A percentile compares a stretch with the other conserved stretches of the same genome.
Conservation (phyloP, 257 asterid genomes). For the Marsdenia floribunda region DNA sequence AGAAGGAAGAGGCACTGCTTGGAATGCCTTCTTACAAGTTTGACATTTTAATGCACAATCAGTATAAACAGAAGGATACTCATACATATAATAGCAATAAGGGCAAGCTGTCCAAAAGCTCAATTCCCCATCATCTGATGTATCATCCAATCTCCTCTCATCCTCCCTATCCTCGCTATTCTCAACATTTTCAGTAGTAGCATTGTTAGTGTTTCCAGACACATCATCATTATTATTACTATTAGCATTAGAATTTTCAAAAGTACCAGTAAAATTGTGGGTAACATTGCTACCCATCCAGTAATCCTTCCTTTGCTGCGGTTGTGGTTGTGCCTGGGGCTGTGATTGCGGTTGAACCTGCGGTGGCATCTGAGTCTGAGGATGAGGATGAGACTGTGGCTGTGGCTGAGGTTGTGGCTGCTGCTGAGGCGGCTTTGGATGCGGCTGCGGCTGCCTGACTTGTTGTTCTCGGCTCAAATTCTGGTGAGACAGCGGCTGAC, state of each 20-base stretch:
- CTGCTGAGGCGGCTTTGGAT: constrained; percentile 5
- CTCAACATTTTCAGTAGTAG: constrained; percentile 24
- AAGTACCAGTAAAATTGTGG: constrained; percentile 6
- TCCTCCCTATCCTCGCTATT: constrained; percentile 20
- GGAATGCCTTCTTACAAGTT: constrained; percentile 77
- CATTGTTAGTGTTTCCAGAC: constrained; percentile 23
- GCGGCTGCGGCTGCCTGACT: constrained; percentile 16
- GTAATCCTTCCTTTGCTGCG: constrained; percentile 13
- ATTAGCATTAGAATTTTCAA: constrained; percentile 19
- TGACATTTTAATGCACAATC: constrained; percentile 74
- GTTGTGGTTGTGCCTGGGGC: constrained; percentile 11
- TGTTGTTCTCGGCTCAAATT: constrained; percentile 2
- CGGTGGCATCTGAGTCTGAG: constrained; percentile 13
- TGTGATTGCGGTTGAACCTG: constrained; percentile 9
- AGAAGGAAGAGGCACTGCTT: constrained; percentile 56
- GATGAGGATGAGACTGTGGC: constrained; percentile 5
- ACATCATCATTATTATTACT: constrained; percentile 24
- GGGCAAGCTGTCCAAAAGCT: constrained; percentile 79
- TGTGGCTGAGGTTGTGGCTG: constrained; percentile 13
- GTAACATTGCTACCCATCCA: constrained; percentile 5
- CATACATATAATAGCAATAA: constrained; percentile 75
- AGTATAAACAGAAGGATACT: constrained; percentile 55
- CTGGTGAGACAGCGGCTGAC: constrained; percentile 8
- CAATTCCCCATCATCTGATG: constrained; percentile 21
- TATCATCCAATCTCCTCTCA: constrained; percentile 28